phyloP scores from a whole-genome alignment of 441 rosid genomes.

The Adansonia madagascariensis region DNA sequence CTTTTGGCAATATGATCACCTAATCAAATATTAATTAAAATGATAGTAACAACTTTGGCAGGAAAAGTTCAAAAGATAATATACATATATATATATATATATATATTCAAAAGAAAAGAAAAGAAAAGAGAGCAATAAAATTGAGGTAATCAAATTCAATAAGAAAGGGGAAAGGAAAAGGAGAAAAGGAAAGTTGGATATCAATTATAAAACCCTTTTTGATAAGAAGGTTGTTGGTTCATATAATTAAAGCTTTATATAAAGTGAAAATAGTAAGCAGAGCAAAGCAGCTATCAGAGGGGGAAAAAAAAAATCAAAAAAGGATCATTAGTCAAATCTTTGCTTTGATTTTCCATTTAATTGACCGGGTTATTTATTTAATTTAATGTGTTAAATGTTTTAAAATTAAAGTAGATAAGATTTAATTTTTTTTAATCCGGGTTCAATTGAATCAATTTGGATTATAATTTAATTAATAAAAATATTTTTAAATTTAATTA shows the following conservation, averaged over 20 bases:
- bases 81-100: too few species aligned
- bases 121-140: background rate
- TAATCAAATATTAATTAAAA: background rate
- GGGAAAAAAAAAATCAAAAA: background rate
- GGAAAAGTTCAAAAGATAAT: too few species aligned
- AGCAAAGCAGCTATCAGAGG: background rate
- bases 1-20: background rate
- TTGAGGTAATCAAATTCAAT: background rate
- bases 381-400: too few species aligned
- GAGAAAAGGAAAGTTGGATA: background rate
- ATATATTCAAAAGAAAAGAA: too few species aligned
- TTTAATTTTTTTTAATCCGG: too few species aligned
- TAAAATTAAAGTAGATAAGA: too few species aligned
- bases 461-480: too few species aligned
- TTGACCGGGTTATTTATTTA: too few species aligned
- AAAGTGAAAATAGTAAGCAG: background rate
- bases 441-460: too few species aligned
- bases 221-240: conserved; percentile 26
- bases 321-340: background rate
- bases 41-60: too few species aligned
- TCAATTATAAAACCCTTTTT: background rate
- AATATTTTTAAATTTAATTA: too few species aligned
- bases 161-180: background rate
- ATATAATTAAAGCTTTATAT: conserved; percentile 25
- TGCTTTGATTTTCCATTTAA: too few species aligned